phyloP scores from a whole-genome alignment of 371 early-diverging fungal genomes.

The Mortierella sp. region DNA sequence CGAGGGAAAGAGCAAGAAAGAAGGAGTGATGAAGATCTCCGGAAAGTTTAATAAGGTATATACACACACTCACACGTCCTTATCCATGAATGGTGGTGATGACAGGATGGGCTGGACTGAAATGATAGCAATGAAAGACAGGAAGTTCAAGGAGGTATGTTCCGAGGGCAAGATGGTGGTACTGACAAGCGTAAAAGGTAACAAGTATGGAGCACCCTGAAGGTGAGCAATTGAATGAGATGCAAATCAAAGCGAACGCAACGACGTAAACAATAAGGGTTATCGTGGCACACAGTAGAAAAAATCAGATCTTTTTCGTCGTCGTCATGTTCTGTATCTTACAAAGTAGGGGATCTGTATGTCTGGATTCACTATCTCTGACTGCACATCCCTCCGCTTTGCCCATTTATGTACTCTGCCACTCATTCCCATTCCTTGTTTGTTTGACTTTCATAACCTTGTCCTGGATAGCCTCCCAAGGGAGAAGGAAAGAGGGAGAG shows the following conservation, averaged over 20 bases:
- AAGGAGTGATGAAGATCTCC: neutral
- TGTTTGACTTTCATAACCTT: neutral
- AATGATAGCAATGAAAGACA: too few relatives aligned
- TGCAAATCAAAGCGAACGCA: neutral
- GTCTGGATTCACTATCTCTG: conserved; percentile 5
- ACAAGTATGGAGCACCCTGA: too few relatives aligned
- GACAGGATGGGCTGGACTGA: neutral
- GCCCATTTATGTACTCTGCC: neutral
- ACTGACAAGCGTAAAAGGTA: too few relatives aligned
- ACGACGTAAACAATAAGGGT: neutral
- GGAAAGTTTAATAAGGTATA: neutral
- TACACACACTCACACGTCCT: too few relatives aligned
- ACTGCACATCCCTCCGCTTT: too few relatives aligned
- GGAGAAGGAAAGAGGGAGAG: neutral
- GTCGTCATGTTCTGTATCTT: neutral
- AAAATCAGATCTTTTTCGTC: neutral
- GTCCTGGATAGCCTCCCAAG: conserved; percentile 3
- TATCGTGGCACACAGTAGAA: neutral
- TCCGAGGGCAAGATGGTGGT: too few relatives aligned
- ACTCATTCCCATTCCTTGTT: neutral
- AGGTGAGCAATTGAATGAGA: neutral
- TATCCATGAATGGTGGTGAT: neutral
- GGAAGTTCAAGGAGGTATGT: too few relatives aligned
- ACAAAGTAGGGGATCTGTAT: neutral
- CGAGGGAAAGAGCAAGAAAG: too few relatives aligned